These are phyloP conservation scores for Delitschia confertaspora DNA, from an alignment of 495 filamentous ascomycete genomes.

Conservation along the genomic window DNA sequence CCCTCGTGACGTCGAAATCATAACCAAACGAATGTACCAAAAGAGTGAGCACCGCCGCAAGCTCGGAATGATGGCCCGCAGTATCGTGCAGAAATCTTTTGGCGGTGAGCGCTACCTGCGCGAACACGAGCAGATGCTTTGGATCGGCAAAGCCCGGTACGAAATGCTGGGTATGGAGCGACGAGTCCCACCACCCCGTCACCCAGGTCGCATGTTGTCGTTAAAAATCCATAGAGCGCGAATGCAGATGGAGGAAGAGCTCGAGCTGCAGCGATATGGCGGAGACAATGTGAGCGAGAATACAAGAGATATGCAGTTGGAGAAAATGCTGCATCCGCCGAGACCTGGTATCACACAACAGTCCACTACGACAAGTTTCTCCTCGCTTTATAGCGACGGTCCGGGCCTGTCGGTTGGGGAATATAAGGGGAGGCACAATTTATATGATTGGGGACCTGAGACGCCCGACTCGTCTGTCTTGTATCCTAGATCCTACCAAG, in stretches of 20 bases:
- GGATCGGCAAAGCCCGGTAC: conserved; percentile 45
- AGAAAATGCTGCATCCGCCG: conserved; percentile 29
- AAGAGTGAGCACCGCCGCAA: conserved; percentile 50
- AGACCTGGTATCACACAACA: conserved; percentile 5
- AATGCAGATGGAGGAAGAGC: not conserved
- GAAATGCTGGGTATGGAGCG: conserved; percentile 22
- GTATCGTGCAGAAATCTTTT: conserved; percentile 54
- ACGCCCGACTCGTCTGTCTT: conserved; percentile 14
- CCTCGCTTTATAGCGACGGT: conserved; percentile 22
- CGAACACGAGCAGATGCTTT: conserved; percentile 63
- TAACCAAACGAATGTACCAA: conserved; percentile 54
- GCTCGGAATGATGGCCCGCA: conserved; percentile 52
- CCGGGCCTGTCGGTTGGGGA: conserved; percentile 3
- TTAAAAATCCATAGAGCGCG: conserved; percentile 3
- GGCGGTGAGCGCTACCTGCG: conserved; percentile 54
- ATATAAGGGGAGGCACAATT: not conserved
- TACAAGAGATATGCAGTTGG: conserved; percentile 22
- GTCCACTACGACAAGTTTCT: conserved; percentile 22
- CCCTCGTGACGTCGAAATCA: conserved; percentile 43
- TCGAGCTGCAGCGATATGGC: not conserved
- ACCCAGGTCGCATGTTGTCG: conserved; percentile 21
- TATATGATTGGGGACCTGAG: conserved; percentile 11
- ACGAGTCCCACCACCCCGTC: conserved; percentile 6
- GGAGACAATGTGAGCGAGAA: conserved; percentile 7
- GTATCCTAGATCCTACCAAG: conserved; percentile 5